Evolutionary conservation across 1,284 basidiomycete genomes (phyloP).

Genomic region (Cutaneotrichosporon sp.): DNA sequence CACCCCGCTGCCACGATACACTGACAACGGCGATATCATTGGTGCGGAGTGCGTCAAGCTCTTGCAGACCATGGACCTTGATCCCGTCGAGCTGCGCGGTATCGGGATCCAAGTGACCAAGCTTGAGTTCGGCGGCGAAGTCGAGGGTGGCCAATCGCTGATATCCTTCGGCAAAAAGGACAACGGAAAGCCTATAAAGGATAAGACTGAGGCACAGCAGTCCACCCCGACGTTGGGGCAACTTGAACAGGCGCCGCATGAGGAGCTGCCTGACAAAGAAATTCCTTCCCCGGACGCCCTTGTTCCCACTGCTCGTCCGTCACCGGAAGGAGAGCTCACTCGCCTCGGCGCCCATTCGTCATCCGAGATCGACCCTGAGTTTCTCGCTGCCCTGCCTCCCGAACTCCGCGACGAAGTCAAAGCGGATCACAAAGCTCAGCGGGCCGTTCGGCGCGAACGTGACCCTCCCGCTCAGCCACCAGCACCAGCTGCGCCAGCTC

Average conservation of each 20-base stretch:
- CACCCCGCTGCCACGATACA: conserved; percentile 60
- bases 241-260: too few species aligned
- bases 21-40: conserved; percentile 66
- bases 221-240: neutral
- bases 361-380: conserved; percentile 38
- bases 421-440: too few species aligned
- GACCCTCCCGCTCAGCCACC: neutral
- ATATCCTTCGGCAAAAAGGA: conserved; percentile 26
- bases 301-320: neutral
- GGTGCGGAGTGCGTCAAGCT: conserved; percentile 74
- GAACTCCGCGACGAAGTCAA: conserved; percentile 21
- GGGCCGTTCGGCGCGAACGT: conserved; percentile 5
- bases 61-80: conserved; percentile 66
- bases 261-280: too few species aligned
- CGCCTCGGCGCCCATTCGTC: conserved; percentile 6
- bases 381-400: conserved; percentile 35
- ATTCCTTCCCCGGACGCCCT: neutral
- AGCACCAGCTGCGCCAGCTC: neutral
- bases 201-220: neutral
- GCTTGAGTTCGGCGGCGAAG: conserved; percentile 56
- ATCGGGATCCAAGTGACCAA: conserved; percentile 91
- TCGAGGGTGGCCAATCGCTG: conserved; percentile 23
- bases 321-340: neutral
- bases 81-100: conserved; percentile 83
- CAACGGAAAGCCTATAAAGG: neutral